These are phyloP conservation scores for Pyrenopolyporus hunteri DNA, from an alignment of 495 filamentous ascomycete genomes.

Conservation along the genomic window DNA sequence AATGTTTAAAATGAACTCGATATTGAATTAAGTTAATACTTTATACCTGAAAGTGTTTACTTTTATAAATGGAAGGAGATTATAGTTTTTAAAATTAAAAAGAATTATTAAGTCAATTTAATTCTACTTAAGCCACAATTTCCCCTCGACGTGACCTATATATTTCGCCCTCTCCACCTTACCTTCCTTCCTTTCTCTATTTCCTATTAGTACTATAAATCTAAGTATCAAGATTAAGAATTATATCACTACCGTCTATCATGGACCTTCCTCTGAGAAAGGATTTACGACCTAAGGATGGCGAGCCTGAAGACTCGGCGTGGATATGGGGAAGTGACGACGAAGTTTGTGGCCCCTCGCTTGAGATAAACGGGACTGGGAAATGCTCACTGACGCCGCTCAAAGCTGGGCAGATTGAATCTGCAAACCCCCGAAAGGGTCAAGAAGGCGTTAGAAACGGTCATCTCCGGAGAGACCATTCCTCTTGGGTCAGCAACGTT, in stretches of 20 bases:
- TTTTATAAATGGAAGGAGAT: too few species aligned
- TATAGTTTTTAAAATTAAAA: too few species aligned
- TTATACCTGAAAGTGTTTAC: too few species aligned
- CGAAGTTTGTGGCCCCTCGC: constrained; percentile 43
- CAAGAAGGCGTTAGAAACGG: constrained; percentile 51
- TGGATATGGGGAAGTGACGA: constrained; percentile 72
- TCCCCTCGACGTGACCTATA: too few species aligned
- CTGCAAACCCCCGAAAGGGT: constrained; percentile 58
- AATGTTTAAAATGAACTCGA: too few species aligned
- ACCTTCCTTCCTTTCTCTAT: too few species aligned
- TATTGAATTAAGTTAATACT: too few species aligned
- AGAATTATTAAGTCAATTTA: too few species aligned
- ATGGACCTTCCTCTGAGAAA: constrained; percentile 32
- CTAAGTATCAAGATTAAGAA: background rate
- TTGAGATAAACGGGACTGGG: background rate
- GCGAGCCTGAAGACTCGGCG: constrained; percentile 50
- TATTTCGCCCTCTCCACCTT: too few species aligned
- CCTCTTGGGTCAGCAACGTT: constrained; percentile 50
- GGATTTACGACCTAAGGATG: constrained; percentile 23
- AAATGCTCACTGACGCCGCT: background rate
- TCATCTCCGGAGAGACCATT: constrained; percentile 51
- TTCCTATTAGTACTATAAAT: background rate
- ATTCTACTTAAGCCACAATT: too few species aligned
- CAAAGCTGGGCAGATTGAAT: constrained; percentile 54
- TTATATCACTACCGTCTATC: background rate